Conservation (phyloP, 129 eudicot genomes). For the Arctium lappa region DNA sequence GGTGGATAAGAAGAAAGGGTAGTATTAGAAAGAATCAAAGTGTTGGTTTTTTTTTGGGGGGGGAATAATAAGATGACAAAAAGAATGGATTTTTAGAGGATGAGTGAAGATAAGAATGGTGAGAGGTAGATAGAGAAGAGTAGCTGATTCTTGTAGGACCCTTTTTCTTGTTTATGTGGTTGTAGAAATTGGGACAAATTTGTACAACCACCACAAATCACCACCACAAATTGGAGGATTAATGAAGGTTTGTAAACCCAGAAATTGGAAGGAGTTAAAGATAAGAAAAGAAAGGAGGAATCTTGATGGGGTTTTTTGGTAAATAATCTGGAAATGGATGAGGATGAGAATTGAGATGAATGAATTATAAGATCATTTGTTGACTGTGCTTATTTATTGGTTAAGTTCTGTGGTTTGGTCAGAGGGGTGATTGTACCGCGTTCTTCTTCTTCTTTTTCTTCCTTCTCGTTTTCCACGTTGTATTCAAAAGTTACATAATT, state of each 20-base stretch:
- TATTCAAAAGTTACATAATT: background rate
- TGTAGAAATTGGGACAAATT: background rate
- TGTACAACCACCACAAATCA: constrained; percentile 6
- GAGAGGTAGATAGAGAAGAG: constrained; percentile 30
- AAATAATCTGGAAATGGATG: constrained; percentile 1
- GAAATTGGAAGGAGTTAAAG: background rate
- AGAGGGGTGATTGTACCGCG: constrained; percentile 22
- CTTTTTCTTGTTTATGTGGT: constrained; percentile 11
- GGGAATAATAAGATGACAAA: constrained; percentile 23
- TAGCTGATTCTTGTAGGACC: constrained; percentile 27
- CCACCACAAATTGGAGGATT: background rate
- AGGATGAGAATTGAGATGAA: background rate
- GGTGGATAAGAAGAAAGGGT: constrained; percentile 10
- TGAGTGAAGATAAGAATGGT: constrained; percentile 27
- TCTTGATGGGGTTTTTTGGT: background rate
- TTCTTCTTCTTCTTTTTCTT: background rate
- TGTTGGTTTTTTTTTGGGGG: background rate
- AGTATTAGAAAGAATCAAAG: background rate
- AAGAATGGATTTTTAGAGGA: constrained; percentile 21
- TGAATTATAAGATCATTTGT: background rate
- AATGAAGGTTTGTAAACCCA: background rate
- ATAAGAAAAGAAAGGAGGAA: background rate
- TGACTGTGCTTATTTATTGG: constrained; percentile 17
- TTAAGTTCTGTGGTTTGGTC: constrained; percentile 9
- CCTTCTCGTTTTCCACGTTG: constrained; percentile 29